phyloP scores from a whole-genome alignment of 768 basidiomycete genomes.

The Xanthoconium stramineum region DNA sequence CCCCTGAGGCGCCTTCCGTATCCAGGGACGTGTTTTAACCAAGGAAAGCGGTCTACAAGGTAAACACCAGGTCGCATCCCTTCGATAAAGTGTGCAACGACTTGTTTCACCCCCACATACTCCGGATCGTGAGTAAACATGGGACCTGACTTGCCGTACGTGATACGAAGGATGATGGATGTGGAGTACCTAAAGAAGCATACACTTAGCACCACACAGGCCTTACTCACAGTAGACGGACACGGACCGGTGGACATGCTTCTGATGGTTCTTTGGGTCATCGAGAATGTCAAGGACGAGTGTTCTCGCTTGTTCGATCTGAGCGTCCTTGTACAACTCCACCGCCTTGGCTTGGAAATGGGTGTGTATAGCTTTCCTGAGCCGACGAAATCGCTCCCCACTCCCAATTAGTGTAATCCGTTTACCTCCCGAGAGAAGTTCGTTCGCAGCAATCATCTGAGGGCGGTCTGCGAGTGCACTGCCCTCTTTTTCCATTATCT shows the following conservation, averaged over 20 bases:
- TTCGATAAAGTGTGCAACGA: constrained; percentile 25
- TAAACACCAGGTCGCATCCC: constrained; percentile 32
- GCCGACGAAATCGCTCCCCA: constrained; percentile 54
- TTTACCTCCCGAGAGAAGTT: constrained; percentile 55
- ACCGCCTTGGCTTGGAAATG: constrained; percentile 51
- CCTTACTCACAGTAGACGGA: constrained; percentile 13
- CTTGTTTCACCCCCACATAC: constrained; percentile 15
- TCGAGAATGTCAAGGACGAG: constrained; percentile 30
- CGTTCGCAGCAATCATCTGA: constrained; percentile 47
- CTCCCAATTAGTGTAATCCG: constrained; percentile 45
- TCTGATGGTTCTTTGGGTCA: constrained; percentile 35
- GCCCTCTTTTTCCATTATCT: constrained; percentile 63
- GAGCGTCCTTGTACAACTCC: constrained; percentile 41
- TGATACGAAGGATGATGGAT: constrained; percentile 23
- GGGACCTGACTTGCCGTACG: constrained; percentile 23
- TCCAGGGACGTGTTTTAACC: constrained; percentile 49
- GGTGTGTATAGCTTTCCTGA: constrained; percentile 51
- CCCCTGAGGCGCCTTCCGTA: constrained; percentile 52
- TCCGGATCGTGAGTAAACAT: constrained; percentile 23
- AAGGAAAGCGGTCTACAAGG: constrained; percentile 35
- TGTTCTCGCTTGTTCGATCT: constrained; percentile 33
- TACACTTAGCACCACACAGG: not conserved
- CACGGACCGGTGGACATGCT: constrained; percentile 45
- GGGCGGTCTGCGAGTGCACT: constrained; percentile 50
- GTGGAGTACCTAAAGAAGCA: constrained; percentile 24